These are phyloP conservation scores for Thermothelomyces thermophilus DNA, from an alignment of 2,329 filamentous ascomycete genomes.

Conservation along the genomic window DNA sequence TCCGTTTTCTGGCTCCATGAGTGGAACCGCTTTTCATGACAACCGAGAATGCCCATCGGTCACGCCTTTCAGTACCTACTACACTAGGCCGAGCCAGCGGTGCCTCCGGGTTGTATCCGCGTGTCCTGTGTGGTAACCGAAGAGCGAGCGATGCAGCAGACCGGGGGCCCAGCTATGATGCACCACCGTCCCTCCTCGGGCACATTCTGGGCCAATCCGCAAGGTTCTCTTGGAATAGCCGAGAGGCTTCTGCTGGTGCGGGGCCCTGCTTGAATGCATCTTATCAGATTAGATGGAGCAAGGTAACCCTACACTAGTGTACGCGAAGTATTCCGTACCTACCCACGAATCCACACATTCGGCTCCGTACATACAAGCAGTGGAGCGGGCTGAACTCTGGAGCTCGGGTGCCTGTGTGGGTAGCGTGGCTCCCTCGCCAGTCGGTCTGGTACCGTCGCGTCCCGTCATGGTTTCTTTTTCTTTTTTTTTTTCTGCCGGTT, in stretches of 20 bases:
- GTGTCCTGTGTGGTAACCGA: background rate
- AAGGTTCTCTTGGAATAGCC: background rate
- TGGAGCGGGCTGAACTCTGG: no score
- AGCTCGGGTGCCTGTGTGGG: no score
- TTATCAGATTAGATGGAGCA: constrained; percentile 21
- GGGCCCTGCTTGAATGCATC: constrained; percentile 14
- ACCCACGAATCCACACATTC: no score
- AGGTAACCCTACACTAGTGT: background rate
- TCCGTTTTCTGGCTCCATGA: background rate
- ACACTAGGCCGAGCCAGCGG: no score
- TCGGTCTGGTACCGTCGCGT: background rate
- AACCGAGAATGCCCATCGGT: no score
- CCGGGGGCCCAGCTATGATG: background rate
- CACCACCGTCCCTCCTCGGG: no score
- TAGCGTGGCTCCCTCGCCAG: no score
- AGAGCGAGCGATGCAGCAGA: background rate
- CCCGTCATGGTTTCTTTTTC: background rate
- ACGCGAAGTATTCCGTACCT: no score
- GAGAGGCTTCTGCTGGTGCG: background rate
- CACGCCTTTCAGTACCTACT: no score
- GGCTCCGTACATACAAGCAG: no score
- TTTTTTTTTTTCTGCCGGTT: no score
- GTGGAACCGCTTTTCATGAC: background rate
- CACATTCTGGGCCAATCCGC: background rate
- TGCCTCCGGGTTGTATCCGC: background rate